Evolutionary conservation across 2,329 filamentous ascomycete genomes (phyloP).

Genomic region (Pseudogymnoascus sp.): DNA sequence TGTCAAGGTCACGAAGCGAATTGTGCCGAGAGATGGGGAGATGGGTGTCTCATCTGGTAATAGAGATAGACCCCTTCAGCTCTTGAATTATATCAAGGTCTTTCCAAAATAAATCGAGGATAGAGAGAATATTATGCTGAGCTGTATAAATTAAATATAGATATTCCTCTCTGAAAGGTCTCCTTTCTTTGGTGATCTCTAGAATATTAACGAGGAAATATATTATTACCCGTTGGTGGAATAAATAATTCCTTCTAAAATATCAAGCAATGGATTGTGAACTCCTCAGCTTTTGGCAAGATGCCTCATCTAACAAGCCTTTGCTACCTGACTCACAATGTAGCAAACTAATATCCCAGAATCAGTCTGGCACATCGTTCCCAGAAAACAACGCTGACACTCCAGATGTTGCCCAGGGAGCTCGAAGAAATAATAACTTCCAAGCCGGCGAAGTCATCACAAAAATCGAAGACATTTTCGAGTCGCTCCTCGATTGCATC

Average conservation of each 20-base stretch:
- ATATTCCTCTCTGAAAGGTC: background rate
- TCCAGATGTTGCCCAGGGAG: background rate
- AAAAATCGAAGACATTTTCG: slow-evolving; percentile 49
- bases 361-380: background rate
- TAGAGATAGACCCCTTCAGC: too few relatives aligned
- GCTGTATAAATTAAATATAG: background rate
- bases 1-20: background rate
- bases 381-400: background rate
- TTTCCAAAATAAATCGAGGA: too few relatives aligned
- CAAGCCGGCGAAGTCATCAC: slow-evolving; percentile 33
- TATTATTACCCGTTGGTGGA: background rate
- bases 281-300: background rate
- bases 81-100: too few relatives aligned
- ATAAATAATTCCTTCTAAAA: background rate
- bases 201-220: background rate
- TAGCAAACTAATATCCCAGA: background rate
- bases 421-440: background rate
- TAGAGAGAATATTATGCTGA: background rate
- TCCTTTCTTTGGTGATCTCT: background rate
- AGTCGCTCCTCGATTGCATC: slow-evolving; percentile 42
- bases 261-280: background rate
- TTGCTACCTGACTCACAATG: background rate
- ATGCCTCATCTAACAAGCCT: background rate
- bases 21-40: background rate
- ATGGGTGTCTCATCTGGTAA: background rate